These are phyloP conservation scores for Uncinocarpus reesii DNA, from an alignment of 2,329 filamentous ascomycete genomes.

Conservation along the genomic window DNA sequence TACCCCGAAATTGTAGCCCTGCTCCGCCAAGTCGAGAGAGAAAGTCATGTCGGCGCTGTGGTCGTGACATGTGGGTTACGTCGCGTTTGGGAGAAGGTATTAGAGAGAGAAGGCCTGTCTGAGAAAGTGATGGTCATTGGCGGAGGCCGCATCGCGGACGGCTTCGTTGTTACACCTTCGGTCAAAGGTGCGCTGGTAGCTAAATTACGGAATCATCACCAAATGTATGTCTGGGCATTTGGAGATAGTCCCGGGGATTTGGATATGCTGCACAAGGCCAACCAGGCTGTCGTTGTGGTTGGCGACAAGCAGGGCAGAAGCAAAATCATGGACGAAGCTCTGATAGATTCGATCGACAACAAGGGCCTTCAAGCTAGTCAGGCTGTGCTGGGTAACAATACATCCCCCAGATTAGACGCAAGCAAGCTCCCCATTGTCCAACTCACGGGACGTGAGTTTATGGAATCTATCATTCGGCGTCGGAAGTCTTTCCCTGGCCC, in stretches of 20 bases:
- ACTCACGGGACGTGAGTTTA: conserved; percentile 25
- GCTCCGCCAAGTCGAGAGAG: conserved; percentile 26
- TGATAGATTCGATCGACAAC: conserved; percentile 36
- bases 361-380: conserved; percentile 39
- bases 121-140: conserved; percentile 44
- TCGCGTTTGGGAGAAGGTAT: conserved; percentile 46
- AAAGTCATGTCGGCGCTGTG: conserved; percentile 37
- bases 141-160: conserved; percentile 39
- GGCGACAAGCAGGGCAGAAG: conserved; percentile 41
- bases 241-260: conserved; percentile 53
- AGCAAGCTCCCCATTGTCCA: conserved; percentile 35
- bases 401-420: conserved; percentile 36
- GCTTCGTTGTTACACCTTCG: conserved; percentile 42
- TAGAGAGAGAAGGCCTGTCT: conserved; percentile 37
- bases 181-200: conserved; percentile 44
- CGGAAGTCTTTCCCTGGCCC: conserved; percentile 7
- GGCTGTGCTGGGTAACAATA: conserved; percentile 35
- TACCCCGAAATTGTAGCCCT: conserved; percentile 42
- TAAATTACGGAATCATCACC: conserved; percentile 28
- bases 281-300: conserved; percentile 48
- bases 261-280: conserved; percentile 45
- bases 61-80: conserved; percentile 48
- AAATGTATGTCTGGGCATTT: conserved; percentile 44
- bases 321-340: conserved; percentile 42
- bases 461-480: conserved; percentile 20